Evolutionary conservation across 441 rosid genomes (phyloP).

Genomic region (Jatropha podagrica): DNA sequence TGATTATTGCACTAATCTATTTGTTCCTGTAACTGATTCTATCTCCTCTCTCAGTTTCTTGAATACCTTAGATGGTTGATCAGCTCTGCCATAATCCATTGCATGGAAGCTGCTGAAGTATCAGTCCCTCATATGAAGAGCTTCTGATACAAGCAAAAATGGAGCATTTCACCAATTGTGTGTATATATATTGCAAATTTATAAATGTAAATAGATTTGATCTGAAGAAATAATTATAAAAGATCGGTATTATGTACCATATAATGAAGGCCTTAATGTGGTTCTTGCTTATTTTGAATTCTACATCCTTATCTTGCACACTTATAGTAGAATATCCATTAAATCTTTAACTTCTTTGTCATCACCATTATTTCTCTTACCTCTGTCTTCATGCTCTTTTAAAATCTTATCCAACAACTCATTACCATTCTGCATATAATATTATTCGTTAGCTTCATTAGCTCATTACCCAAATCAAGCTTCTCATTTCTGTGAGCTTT

Average conservation of each 20-base stretch:
- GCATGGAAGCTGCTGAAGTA: conserved; percentile 34
- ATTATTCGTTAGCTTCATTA: not conserved
- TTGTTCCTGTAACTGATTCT: conserved; percentile 33
- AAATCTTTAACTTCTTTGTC: conserved; percentile 27
- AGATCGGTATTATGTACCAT: conserved; percentile 4
- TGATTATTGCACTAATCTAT: conserved; percentile 35
- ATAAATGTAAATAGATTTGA: too few relatives aligned
- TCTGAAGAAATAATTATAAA: too few relatives aligned
- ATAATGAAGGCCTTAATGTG: conserved; percentile 38
- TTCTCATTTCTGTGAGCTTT: conserved; percentile 11
- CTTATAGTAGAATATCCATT: conserved; percentile 40
- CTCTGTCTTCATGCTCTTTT: conserved; percentile 39
- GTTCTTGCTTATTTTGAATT: conserved; percentile 31
- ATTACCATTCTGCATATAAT: conserved; percentile 3
- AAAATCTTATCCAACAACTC: conserved; percentile 38
- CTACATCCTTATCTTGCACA: conserved; percentile 25
- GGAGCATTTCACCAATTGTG: too few relatives aligned
- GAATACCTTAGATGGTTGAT: conserved; percentile 41
- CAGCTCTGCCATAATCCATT: conserved; percentile 49
- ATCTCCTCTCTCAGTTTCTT: conserved; percentile 25
- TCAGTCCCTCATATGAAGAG: conserved; percentile 36
- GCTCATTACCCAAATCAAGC: conserved; percentile 21
- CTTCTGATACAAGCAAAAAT: conserved; percentile 24
- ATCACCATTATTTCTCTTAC: conserved; percentile 13
- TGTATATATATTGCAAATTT: too few relatives aligned